Evolutionary conservation across 1,139 yeast species (phyloP), one percentile per base, ranked within the genome.

Genomic region (Meyerozyma athensensis): DNA sequence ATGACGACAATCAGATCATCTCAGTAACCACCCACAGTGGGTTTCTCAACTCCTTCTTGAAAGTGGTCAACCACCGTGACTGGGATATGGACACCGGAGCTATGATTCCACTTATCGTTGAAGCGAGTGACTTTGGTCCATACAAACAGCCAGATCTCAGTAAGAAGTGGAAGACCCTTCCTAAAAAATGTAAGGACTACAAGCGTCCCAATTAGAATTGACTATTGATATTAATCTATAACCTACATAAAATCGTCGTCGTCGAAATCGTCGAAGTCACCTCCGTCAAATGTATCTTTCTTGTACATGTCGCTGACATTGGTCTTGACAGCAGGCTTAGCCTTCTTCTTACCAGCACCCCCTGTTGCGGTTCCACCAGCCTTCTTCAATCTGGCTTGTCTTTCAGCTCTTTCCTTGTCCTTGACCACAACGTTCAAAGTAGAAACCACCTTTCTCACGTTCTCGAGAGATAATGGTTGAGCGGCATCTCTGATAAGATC

Each of bases 301-400:
- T 86, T 86, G 58, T 79, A 79, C 5, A 82, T 79, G 42, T 84
- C 82, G 43, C 84, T 84, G 51, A 83, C 77, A 57, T 85, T 81
- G 36, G 90, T 78, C 50, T 86, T 86, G 22, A 73, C 79, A 22
- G 79, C 77, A 21, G 76, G 73, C 71, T 87, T 89, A 46, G 81
- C 90, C 77, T 90, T 89, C 79, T 87, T 86, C 74, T 86, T 87
- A 56, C 96, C 97, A 22, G 95, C 92, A 58, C 97, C 95, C 55
- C 94, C 95, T 34, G 94, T 83, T 30, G 92, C 79, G 35, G 92
- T 83, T 46, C 92, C 92, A 44, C 92, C 92, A 34, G 87, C 75
- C 58, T 81, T 82, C 53, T 82, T 76, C 53, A 84, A 68, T 65
- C 95, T 77, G 3, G 84, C 86, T 53, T 74, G 83, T 69, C 97